Percentiles rank a stretch among this genome's conserved stretches.
Conservation (phyloP, 352 stramenopile genomes). For the Phytophthora uliginosa region DNA sequence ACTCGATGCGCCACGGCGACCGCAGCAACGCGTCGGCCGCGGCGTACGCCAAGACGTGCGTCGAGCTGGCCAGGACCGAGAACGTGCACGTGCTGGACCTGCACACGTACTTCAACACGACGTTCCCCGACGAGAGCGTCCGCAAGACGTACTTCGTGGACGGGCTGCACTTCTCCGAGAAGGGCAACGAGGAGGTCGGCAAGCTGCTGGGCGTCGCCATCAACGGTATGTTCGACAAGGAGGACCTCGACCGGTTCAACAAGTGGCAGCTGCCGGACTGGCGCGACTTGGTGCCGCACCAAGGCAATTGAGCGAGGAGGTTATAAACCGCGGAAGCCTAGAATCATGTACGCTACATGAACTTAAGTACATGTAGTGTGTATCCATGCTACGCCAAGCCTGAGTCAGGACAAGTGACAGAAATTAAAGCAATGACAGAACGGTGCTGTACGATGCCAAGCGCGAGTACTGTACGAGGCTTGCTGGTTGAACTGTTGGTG, state of each 20-base stretch:
- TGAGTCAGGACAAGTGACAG: no score
- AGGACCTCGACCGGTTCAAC: constrained; percentile 36
- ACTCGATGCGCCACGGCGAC: constrained; percentile 43
- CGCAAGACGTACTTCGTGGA: constrained; percentile 50
- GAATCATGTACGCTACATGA: not conserved
- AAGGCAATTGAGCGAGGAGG: not conserved
- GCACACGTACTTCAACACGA: constrained; percentile 59
- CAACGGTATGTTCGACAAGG: constrained; percentile 40
- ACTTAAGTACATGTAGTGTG: no score
- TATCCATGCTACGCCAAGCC: no score
- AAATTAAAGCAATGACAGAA: no score
- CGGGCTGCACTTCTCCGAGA: constrained; percentile 63
- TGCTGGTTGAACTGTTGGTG: not conserved
- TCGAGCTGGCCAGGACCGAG: constrained; percentile 44
- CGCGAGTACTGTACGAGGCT: not conserved
- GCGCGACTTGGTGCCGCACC: constrained; percentile 45
- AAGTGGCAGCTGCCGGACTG: constrained; percentile 54
- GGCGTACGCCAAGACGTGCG: constrained; percentile 58
- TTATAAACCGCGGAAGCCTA: not conserved
- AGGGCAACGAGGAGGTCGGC: constrained; percentile 54
- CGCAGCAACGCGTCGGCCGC: constrained; percentile 55
- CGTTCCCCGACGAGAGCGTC: constrained; percentile 40
- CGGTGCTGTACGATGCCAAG: no score
- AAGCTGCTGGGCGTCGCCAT: constrained; percentile 38
- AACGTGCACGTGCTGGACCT: constrained; percentile 62